A percentile compares a stretch with the other conserved stretches of the same genome.
These are phyloP conservation scores for Dactylellina sp. DNA, from an alignment of 2,329 filamentous ascomycete genomes.

Conservation along the genomic window DNA sequence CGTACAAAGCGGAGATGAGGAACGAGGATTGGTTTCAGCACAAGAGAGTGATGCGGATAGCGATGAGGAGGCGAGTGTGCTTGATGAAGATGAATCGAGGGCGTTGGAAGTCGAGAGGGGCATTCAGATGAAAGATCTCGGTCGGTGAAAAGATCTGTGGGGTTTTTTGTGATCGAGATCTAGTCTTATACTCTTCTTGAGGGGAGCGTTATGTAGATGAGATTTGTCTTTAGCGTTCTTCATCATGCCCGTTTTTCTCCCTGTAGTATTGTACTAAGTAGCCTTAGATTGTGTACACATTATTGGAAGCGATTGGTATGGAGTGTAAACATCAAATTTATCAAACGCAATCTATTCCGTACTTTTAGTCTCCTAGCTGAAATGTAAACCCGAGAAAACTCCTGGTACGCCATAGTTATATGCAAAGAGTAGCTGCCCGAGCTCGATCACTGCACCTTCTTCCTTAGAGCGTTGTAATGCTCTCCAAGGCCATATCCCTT, in stretches of 20 bases:
- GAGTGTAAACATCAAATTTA: neutral
- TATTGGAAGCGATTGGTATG: neutral
- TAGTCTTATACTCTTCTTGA: neutral
- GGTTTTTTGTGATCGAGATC: constrained; percentile 2
- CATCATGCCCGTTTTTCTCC: constrained; percentile 4
- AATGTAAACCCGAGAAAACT: constrained; percentile 12
- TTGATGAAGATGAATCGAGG: constrained; percentile 52
- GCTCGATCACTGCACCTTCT: constrained; percentile 62
- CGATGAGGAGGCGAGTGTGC: constrained; percentile 31
- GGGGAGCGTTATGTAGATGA: neutral
- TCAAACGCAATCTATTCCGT: neutral
- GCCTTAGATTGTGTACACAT: constrained; percentile 14
- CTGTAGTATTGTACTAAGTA: constrained; percentile 19
- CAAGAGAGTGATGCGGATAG: constrained; percentile 44
- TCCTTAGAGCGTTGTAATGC: constrained; percentile 89
- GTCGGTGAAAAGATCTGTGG: constrained; percentile 17
- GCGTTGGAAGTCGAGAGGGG: constrained; percentile 38
- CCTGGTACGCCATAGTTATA: too few relatives aligned
- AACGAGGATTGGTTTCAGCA: constrained; percentile 38
- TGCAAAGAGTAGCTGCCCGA: too few relatives aligned
- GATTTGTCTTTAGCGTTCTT: neutral
- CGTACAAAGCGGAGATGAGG: constrained; percentile 47
- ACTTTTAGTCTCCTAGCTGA: constrained; percentile 27
- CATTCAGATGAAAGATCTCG: constrained; percentile 51
- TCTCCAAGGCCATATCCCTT: constrained; percentile 95